Conservation (phyloP, 495 filamentous ascomycete genomes). For the Penicillium daleae region DNA sequence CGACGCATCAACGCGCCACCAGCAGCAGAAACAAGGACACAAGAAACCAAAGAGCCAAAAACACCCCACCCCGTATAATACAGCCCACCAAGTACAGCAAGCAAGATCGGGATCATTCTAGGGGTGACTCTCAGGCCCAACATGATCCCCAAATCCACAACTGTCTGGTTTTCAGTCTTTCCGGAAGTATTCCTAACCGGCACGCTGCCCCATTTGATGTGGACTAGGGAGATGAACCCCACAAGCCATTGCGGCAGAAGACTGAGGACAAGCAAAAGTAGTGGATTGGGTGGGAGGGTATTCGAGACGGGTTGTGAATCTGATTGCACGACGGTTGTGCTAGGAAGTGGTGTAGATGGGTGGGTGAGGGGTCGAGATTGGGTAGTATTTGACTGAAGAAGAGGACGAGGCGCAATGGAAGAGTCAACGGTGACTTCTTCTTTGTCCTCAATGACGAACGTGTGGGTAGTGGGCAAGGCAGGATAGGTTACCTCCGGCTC, state of each 20-base stretch:
- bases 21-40: neutral
- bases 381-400: neutral
- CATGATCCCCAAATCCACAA: neutral
- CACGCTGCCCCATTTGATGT: neutral
- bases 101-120: neutral
- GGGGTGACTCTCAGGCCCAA: neutral
- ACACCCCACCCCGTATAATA: neutral
- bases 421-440: neutral
- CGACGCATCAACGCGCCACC: neutral
- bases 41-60: neutral
- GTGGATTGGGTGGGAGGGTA: neutral
- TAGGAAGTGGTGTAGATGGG: neutral
- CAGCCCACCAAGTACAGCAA: neutral
- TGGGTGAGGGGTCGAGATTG: neutral
- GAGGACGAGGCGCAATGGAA: neutral
- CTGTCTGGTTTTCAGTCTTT: neutral
- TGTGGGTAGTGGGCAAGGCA: neutral
- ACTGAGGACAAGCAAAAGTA: neutral
- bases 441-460: neutral
- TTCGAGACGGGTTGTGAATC: neutral
- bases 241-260: neutral
- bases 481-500: neutral
- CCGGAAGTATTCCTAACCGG: neutral
- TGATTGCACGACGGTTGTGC: neutral
- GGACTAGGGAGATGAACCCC: neutral